Percentiles rank a stretch among this genome's conserved stretches.
These are phyloP conservation scores for Bodo saltans DNA, from an alignment of 78 protist genomes.

Conservation along the genomic window DNA sequence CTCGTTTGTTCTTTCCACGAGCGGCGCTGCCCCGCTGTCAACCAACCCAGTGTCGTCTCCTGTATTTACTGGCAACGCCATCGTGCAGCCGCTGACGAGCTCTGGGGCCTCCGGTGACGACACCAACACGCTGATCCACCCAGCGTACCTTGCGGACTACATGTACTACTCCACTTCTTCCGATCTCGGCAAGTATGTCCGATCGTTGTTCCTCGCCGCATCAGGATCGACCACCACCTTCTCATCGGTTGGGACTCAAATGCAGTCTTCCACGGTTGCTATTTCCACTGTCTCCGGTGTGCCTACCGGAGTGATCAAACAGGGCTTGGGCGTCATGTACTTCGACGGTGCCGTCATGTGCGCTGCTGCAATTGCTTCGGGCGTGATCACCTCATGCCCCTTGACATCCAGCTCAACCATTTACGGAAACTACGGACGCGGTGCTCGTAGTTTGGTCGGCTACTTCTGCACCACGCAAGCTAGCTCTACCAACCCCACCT, in stretches of 20 bases:
- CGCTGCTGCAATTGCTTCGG: neutral
- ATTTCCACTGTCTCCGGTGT: neutral
- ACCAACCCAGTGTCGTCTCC: neutral
- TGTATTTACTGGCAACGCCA: neutral
- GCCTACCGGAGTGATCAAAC: neutral
- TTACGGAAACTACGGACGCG: constrained; percentile 20
- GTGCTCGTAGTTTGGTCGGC: no score
- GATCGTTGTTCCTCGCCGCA: neutral
- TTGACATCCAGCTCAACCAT: neutral
- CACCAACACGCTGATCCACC: neutral
- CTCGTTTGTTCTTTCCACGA: neutral
- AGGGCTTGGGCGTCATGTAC: constrained; percentile 17
- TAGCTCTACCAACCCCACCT: no score
- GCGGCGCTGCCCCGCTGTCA: neutral
- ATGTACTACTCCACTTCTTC: neutral
- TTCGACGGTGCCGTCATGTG: constrained; percentile 11
- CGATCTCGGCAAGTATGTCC: neutral
- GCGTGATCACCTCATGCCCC: constrained; percentile 1
- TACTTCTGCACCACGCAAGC: no score
- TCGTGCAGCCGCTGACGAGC: neutral
- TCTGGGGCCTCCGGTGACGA: no score
- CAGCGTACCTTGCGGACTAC: neutral
- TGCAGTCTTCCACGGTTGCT: neutral
- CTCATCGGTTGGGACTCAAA: neutral
- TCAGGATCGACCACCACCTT: neutral